These are phyloP conservation scores for Dioszegia hungarica DNA, from an alignment of 768 basidiomycete species.

Conservation along the genomic window DNA sequence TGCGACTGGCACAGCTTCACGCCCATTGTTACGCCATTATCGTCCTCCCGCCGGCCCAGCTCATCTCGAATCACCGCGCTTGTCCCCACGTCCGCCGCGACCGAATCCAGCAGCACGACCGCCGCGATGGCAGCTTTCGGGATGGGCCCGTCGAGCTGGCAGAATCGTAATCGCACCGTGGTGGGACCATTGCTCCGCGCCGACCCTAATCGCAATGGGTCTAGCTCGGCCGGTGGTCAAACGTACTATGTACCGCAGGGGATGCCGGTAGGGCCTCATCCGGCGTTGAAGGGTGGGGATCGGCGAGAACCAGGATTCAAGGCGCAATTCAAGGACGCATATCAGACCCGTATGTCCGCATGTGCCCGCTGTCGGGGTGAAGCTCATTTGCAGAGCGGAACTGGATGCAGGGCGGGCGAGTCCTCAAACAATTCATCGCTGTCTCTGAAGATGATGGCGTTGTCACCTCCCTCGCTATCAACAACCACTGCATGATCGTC, in stretches of 20 bases:
- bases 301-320: slow-evolving; percentile 54
- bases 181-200: not conserved
- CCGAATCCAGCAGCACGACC: not conserved
- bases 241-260: not conserved
- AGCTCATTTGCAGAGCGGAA: slow-evolving; percentile 60
- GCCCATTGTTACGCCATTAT: slow-evolving; percentile 5
- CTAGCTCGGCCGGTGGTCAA: no score
- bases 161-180: no score
- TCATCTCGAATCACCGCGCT: not conserved
- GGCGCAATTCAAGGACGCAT: slow-evolving; percentile 66
- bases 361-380: not conserved
- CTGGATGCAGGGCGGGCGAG: slow-evolving; percentile 69
- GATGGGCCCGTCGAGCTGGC: not conserved
- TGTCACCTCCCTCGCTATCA: slow-evolving; percentile 81
- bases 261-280: not conserved
- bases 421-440: slow-evolving; percentile 61
- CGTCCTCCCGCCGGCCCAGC: not conserved
- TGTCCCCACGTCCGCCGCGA: not conserved
- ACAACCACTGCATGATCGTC: slow-evolving; percentile 76
- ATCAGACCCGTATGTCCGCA: slow-evolving; percentile 61
- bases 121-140: not conserved
- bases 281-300: not conserved
- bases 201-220: no score
- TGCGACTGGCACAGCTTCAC: slow-evolving; percentile 58
- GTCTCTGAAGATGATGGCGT: slow-evolving; percentile 57